phyloP scores from a whole-genome alignment of 306 rosid genomes.

The Medicago lupulina region DNA sequence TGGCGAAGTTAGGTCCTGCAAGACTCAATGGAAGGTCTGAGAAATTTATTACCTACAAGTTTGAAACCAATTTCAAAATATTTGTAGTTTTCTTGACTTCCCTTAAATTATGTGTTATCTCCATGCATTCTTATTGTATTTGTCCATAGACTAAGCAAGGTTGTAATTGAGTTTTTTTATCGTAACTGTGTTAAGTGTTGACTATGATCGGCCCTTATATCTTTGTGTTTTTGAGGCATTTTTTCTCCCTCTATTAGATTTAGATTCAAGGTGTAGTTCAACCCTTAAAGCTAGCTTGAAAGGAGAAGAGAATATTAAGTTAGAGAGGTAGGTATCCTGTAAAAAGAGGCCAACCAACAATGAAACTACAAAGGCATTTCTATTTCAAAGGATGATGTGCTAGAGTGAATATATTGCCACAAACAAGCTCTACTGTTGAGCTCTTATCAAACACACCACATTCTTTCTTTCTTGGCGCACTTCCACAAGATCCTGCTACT shows the following conservation, averaged over 20 bases:
- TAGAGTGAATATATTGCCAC: not conserved
- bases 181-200: not conserved
- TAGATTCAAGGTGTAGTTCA: not conserved
- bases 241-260: slow-evolving; percentile 10
- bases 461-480: not conserved
- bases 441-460: not conserved
- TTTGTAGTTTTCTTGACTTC: slow-evolving; percentile 27
- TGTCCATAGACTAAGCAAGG: slow-evolving; percentile 28
- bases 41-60: slow-evolving; percentile 27
- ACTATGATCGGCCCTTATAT: not conserved
- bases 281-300: slow-evolving; percentile 1
- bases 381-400: not conserved
- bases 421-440: not conserved
- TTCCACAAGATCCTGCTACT: not conserved
- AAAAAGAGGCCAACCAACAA: slow-evolving; percentile 1
- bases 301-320: slow-evolving; percentile 13
- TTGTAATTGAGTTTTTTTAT: slow-evolving; percentile 13
- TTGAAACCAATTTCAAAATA: slow-evolving; percentile 33
- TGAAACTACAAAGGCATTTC: slow-evolving; percentile 1
- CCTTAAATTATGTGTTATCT: slow-evolving; percentile 21
- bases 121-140: slow-evolving; percentile 24
- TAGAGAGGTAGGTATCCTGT: not conserved
- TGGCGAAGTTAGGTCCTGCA: slow-evolving; percentile 88
- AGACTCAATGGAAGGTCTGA: slow-evolving; percentile 76
- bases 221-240: slow-evolving; percentile 22